Base-by-base conservation (phyloP, 306 rosid genomes). In the Cucurbita pepo region DNA sequence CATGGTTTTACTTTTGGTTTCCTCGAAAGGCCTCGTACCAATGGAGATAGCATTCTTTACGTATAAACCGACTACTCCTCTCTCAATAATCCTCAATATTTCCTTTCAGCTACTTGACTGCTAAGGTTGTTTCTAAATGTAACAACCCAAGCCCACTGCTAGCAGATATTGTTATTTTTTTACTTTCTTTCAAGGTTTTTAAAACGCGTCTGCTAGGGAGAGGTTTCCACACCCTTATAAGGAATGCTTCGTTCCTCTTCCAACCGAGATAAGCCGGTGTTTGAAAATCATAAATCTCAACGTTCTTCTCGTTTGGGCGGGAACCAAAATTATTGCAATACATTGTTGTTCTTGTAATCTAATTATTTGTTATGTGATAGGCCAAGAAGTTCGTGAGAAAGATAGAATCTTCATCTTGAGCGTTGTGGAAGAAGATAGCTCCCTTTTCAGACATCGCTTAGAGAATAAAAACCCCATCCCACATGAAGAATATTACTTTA, bases 361-460 rank as follows among this genome's bases (percentile, higher is more conserved):
- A 50, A 69, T 69, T 34, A 14, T 21, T 69, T 50, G 59, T 16
- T 50, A 40, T 69, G 8, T 50, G 19, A 69, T 16, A 69, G 74
- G 74, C 74, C 58, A 69, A 50, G 85, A 89, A 80, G 86, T 79
- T 82, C 37, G 90, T 86, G 75, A 88, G 57, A 71, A 79, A 75
- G 13, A 53, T 88, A 59, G 92, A 92, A 79, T 86, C 96, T 63
- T 81, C 96, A 64, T 81, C 94, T 3, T 89, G 78, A 88, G 72
- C 13, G 36, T 19, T 65, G 71, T 19, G 52, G 10, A 65, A 67
- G 56, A 6, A 5, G 56, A 45, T 21, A 21, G 56, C 72, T 67
- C 55, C 56, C 55, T 21, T 45, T 67, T 67, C 36, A 51, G 10
- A 40, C 73, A 4, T 16, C 50, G 57, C 58, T 67, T 30, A 69